Percentiles rank a stretch among this genome's conserved stretches.
Evolutionary conservation across 176 grass and related monocot species (phyloP).

Genomic region (Melocanna baccifera): DNA sequence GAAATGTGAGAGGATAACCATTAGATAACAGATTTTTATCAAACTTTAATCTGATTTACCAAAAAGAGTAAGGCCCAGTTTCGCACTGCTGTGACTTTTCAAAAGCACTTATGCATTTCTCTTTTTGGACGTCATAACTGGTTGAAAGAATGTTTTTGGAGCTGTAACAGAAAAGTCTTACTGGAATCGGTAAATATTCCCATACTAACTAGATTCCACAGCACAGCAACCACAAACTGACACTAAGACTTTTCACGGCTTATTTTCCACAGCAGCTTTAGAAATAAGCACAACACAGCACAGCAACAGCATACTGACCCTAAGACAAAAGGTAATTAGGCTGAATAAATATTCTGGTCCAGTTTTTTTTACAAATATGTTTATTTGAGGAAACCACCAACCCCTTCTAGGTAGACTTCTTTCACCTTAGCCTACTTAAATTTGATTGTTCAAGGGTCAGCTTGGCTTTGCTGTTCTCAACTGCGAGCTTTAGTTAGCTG

Average conservation of each 20-base stretch:
- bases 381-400: neutral
- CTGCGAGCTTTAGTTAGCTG: neutral
- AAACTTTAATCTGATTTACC: neutral
- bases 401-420: neutral
- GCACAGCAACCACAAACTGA: too few relatives aligned
- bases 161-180: neutral
- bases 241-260: too few relatives aligned
- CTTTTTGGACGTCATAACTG: neutral
- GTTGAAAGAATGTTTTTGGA: neutral
- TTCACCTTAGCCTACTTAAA: slow-evolving; percentile 9
- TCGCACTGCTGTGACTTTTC: neutral
- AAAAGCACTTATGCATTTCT: neutral
- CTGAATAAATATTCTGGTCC: neutral
- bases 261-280: too few relatives aligned
- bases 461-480: neutral
- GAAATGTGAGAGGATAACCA: neutral
- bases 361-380: neutral
- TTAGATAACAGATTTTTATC: neutral
- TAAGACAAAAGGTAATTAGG: neutral
- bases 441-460: neutral
- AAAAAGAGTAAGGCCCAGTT: neutral
- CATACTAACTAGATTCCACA: too few relatives aligned
- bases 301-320: neutral
- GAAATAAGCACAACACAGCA: too few relatives aligned
- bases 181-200: too few relatives aligned